These are phyloP conservation scores for Lomentospora prolificans DNA, from an alignment of 2,329 filamentous ascomycete species.

Conservation along the genomic window DNA sequence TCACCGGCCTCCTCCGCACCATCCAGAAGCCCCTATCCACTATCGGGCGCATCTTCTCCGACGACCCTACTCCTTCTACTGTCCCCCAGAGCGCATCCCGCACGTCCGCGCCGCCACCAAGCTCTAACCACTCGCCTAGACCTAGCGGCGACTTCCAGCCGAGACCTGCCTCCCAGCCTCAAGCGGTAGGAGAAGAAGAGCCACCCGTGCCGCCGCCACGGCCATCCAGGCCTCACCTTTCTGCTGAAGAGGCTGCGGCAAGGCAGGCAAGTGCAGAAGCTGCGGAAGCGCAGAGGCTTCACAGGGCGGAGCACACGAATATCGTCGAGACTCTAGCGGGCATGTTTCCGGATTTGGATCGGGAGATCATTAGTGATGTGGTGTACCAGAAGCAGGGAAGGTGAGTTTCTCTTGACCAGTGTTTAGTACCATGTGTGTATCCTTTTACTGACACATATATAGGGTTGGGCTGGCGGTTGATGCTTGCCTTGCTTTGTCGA, in stretches of 20 bases:
- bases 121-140: not conserved
- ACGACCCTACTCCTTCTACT: conserved; percentile 28
- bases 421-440: not conserved
- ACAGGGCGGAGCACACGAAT: conserved; percentile 75
- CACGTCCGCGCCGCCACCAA: conserved; percentile 21
- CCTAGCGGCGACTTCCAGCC: not conserved
- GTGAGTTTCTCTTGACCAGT: conserved; percentile 40
- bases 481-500: conserved; percentile 64
- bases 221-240: conserved; percentile 27
- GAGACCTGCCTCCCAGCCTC: not conserved
- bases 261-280: conserved; percentile 83
- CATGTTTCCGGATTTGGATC: conserved; percentile 95
- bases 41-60: conserved; percentile 91
- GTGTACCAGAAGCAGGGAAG: conserved; percentile 91
- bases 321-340: conserved; percentile 88
- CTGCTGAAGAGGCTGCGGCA: conserved; percentile 79
- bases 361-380: conserved; percentile 92
- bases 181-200: not conserved
- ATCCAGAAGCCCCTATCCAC: conserved; percentile 87
- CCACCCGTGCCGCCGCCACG: not conserved
- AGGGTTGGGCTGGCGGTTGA: conserved; percentile 81
- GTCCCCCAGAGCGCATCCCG: conserved; percentile 21
- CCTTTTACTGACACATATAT: conserved; percentile 16
- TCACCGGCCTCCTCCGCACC: conserved; percentile 74
- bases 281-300: conserved; percentile 75